Percentiles rank a stretch among this genome's conserved stretches.
Evolutionary conservation across 805 yeast genomes (phyloP).

Genomic region (Kazachstania martiniae): DNA sequence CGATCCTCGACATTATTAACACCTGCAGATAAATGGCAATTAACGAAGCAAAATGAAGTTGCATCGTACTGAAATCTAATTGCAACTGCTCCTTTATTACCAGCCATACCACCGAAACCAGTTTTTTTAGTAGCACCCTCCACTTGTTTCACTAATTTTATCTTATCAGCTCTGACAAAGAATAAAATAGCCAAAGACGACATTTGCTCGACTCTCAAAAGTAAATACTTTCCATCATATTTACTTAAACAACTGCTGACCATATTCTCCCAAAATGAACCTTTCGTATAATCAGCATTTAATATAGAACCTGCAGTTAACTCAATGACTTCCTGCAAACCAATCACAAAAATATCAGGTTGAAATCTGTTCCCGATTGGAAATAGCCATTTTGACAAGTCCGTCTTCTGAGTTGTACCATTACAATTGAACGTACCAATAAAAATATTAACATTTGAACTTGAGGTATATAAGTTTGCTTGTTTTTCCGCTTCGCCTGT

Average conservation of each 20-base stretch:
- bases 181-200: conserved; percentile 56
- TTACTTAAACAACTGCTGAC: conserved; percentile 54
- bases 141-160: conserved; percentile 58
- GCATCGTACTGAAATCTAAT: conserved; percentile 76
- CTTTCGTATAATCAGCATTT: conserved; percentile 71
- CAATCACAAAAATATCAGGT: conserved; percentile 82
- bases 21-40: conserved; percentile 94
- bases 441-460: conserved; percentile 50
- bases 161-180: conserved; percentile 43
- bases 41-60: conserved; percentile 72
- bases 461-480: conserved; percentile 45
- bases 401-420: conserved; percentile 51
- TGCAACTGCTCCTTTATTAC: conserved; percentile 94
- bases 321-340: conserved; percentile 91
- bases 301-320: conserved; percentile 83
- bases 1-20: conserved; percentile 71
- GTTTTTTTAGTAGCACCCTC: conserved; percentile 94
- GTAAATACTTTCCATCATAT: conserved; percentile 42
- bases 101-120: conserved; percentile 94
- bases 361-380: conserved; percentile 48
- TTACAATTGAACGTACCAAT: conserved; percentile 85
- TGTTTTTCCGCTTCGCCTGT: conserved; percentile 39
- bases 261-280: conserved; percentile 66
- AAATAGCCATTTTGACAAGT: conserved; percentile 67
- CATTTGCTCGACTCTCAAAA: conserved; percentile 66